Evolutionary conservation across 345 rosid genomes (phyloP), one percentile per base, ranked within the genome.

Genomic region (Pistacia vera): DNA sequence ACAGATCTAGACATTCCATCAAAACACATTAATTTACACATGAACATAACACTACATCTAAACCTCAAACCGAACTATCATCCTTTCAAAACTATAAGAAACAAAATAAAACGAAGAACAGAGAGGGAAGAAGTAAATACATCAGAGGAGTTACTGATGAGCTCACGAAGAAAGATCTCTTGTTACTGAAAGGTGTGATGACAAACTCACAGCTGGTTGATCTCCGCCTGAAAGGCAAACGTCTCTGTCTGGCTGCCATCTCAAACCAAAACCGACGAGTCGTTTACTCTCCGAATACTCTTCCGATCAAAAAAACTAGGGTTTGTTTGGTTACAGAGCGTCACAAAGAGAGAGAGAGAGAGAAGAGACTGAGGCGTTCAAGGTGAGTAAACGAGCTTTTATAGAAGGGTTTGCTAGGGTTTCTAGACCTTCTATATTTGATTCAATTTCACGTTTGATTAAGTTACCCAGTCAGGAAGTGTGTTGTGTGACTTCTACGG

Each of bases 151-250:
- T 92, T 92, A 72, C 97, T 92, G 83, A 92, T 81, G 79, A 92
- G 78, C 55, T 90, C 97, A 25, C 97, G 95, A 33, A 92, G 97
- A 77, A 92, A 92, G 85, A 92, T 90, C 92, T 92, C 97, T 92
- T 92, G 89, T 92, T 92, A 76, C 90, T 85, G 91, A 58, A 92
- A 91, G 22, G 93, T 90, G 64, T 91, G 85, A 91, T 91, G 87
- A 91, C 75, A 90, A 81, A 17, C 92, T 90, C 80, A 90, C 79
- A 91, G 65, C 85, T 89, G 97, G 78, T 92, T 90, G 85, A 90
- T 90, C 93, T 92, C 97, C 0, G 97, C 97, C 74, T 92, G 97
- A 76, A 92, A 92, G 16, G 97, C 95, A 44, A 92, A 92, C 75
- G 97, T 92, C 80, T 92, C 95, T 0, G 89, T 59, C 38, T 89